A percentile compares a stretch with the other conserved stretches of the same genome.
phyloP scores from a whole-genome alignment of 352 stramenopile genomes.

The Aphanomyces cochlioides region DNA sequence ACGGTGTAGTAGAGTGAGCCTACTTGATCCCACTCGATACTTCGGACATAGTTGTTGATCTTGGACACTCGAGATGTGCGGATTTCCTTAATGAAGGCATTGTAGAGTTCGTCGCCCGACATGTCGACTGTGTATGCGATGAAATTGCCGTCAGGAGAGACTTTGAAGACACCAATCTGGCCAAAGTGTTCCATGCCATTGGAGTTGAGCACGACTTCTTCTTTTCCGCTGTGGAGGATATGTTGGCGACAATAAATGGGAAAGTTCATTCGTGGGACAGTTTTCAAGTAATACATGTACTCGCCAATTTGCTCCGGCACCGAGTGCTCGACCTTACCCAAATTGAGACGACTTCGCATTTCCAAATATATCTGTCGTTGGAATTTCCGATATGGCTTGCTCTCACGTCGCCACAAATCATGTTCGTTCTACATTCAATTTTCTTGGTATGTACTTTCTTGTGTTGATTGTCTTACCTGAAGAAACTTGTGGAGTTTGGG shows the following conservation, averaged over 20 bases:
- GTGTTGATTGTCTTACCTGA: not conserved
- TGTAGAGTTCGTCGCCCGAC: conserved; percentile 63
- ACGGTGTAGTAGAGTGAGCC: conserved; percentile 75
- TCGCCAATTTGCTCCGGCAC: conserved; percentile 72
- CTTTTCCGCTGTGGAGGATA: conserved; percentile 28
- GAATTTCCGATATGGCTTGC: conserved; percentile 63
- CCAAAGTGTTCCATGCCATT: conserved; percentile 60
- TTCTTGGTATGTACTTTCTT: not conserved
- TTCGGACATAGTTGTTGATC: conserved; percentile 50
- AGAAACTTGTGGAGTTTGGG: conserved; percentile 22
- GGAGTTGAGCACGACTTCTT: conserved; percentile 73
- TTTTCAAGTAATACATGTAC: conserved; percentile 72
- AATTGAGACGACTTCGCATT: conserved; percentile 35
- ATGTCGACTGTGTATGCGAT: conserved; percentile 62
- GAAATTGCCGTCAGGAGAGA: conserved; percentile 55
- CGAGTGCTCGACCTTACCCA: conserved; percentile 21
- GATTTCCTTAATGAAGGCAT: conserved; percentile 46
- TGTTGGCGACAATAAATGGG: conserved; percentile 69
- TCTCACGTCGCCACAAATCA: conserved; percentile 36
- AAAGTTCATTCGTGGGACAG: conserved; percentile 62
- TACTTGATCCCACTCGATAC: conserved; percentile 58
- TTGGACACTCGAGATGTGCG: conserved; percentile 34
- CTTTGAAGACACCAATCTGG: conserved; percentile 71
- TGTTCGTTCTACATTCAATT: conserved; percentile 9
- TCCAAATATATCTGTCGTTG: conserved; percentile 59